Base-by-base conservation (phyloP, 345 rosid genomes). In the Hirschfeldia incana region DNA sequence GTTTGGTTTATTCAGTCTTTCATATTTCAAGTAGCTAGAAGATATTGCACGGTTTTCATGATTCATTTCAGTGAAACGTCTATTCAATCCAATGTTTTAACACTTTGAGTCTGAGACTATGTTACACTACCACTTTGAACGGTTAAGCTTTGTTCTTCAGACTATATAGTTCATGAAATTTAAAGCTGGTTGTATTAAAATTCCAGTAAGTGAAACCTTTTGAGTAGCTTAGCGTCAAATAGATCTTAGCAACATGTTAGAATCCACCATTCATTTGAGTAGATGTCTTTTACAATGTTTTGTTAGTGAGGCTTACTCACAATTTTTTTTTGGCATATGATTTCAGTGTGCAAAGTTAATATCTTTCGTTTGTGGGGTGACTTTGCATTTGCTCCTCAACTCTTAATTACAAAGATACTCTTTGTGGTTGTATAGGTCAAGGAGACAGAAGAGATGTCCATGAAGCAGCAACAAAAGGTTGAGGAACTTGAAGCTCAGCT, bases 401-500 rank as follows among this genome's bases (percentile, higher is more conserved):
- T 74, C 39, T 63, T 9, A 8, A 49, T 27, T 28, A 17, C 53
- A 0, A 16, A 27, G 1, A 8, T 34, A 12, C 12, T 61, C 12
- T 49, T 7, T 78, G 30, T 65, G 77, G 8, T 68, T 84, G 65
- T 79, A 58, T 72, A 94, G 98, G 88, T 79, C 21, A 89, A 80
- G 78, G 97, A 92, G 85, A 86, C 98, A 72, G 89, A 87, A 81
- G 81, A 72, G 77, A 64, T 73, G 66, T 78, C 89, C 49, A 65
- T 84, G 78, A 78, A 70, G 79, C 94, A 87, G 75, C 88, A 83
- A 69, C 86, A 58, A 70, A 90, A 81, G 84, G 86, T 94, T 72
- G 93, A 87, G 30, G 98, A 92, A 83, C 93, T 94, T 70, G 97
- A 94, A 81, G 90, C 94, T 76, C 98, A 85, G 80, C 88, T 94